These are phyloP conservation scores for Pontederia crassipes DNA, from an alignment of 176 grass and related monocot genomes.

Conservation along the genomic window DNA sequence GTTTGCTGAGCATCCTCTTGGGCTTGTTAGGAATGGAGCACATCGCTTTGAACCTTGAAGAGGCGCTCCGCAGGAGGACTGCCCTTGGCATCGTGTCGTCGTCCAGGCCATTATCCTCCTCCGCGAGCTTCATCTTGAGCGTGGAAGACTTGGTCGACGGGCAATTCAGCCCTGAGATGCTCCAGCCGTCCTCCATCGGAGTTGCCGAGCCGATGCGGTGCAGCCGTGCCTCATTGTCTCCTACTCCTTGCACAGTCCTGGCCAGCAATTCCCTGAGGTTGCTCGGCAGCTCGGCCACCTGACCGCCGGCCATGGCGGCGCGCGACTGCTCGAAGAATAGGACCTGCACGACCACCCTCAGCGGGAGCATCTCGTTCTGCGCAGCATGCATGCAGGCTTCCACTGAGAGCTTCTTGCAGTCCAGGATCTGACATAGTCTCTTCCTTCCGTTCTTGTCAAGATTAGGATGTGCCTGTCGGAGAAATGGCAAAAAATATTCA, in stretches of 20 bases:
- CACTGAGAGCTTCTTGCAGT: constrained; percentile 87
- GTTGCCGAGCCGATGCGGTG: constrained; percentile 16
- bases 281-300: constrained; percentile 35
- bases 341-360: constrained; percentile 85
- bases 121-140: constrained; percentile 84
- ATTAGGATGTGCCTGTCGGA: constrained; percentile 51
- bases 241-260: constrained; percentile 33
- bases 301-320: constrained; percentile 33
- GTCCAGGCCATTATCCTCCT: constrained; percentile 41
- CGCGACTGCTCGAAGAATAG: constrained; percentile 96
- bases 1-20: constrained; percentile 64
- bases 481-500: not conserved
- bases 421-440: constrained; percentile 57
- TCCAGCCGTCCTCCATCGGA: constrained; percentile 44
- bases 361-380: constrained; percentile 84
- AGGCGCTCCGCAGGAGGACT: constrained; percentile 51
- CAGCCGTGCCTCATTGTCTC: not conserved
- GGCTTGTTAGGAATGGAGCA: constrained; percentile 82
- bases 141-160: constrained; percentile 67
- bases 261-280: constrained; percentile 65
- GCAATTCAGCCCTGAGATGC: constrained; percentile 43
- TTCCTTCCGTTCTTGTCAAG: constrained; percentile 72
- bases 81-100: constrained; percentile 46
- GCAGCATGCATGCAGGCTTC: constrained; percentile 80
- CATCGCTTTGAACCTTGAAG: constrained; percentile 63